Evolutionary conservation across 2,329 filamentous ascomycete genomes (phyloP), one percentile per base, ranked within the genome.

Genomic region (Eutypella sp.): DNA sequence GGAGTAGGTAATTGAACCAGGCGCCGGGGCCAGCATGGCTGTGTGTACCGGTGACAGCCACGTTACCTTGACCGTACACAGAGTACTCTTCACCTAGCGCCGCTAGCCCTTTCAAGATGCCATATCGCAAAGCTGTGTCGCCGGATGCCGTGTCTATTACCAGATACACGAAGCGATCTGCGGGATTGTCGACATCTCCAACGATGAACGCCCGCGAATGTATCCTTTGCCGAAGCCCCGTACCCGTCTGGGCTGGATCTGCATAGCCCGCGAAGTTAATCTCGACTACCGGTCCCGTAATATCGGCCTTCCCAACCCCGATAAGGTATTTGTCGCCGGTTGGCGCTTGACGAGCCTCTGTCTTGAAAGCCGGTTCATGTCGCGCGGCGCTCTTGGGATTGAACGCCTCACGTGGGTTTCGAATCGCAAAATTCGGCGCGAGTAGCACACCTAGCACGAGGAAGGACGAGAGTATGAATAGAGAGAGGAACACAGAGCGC

Each of bases 241-340:
- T 82, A 39, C 91, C 91, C n/a, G 87, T 68, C 67, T 96, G 91
- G 37, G 78, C 79, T 13, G 81, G 72, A 62, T 88, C 82, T 23
- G 90, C 89, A 69, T 95, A 95, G 50, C 91, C 91, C 75, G 91
- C 93, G 66, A 96, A 79, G 61, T 89, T 89, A 67, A 96, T 82
- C 67, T 96, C 89, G 23, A 92, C 89, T 5, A 93, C 87, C 0
- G 89, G 89, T 4, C 87, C 75, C 1, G 75, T 79, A 51, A 79
- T 75, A 54, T 79, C 75, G 15, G 69, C 76, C 53, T 76, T 78
- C 37, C 76, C 75, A 11, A 72, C 73, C 3, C 75, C 75, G 16
- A 79, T 50, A 3, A 79, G 63, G 48, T 76, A 79, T 45, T 66
- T 62, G 51, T 73, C 70, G 19, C 67, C 67, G 7, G 55, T 59